Evolutionary conservation across 495 filamentous ascomycete species (phyloP), one percentile per base, ranked within the genome.

Genomic region (Xylaria intraflava): DNA sequence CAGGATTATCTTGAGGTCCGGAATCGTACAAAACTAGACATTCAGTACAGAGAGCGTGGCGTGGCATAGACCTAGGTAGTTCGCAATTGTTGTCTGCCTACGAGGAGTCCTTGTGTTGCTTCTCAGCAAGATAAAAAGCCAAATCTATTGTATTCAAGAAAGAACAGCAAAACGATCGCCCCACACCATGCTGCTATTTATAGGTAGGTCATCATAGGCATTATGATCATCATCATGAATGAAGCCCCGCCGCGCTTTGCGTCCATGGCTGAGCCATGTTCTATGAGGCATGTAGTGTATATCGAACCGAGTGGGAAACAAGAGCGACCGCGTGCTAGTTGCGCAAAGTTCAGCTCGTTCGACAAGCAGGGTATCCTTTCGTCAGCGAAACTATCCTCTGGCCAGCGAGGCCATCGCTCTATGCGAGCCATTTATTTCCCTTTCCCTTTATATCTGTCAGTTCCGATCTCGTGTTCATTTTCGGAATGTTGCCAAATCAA

Each of bases 211-310:
- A 52, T 60, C 57, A 41, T 65, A 23, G 46, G 56, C 56, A 22
- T 60, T 23, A 42, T 62, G 49, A 45, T 59, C 57, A 55, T 63
- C 31, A 50, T 46, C 39, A 31, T 46, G 38, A 48, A 16, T 42
- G 16, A 27, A 36, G 36, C 42, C 36, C 29, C 31, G 11, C 26
- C 43, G 29, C 30, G 30, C 6, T 26, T 24, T 44, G 8, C 41
- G 29, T 29, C 41, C 39, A 27, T 48, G 35, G 35, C 36, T 22
- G 26, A n/a, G 42, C 44, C 16, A 35, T 19, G 24, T 10, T 40
- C 35, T 42, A 55, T 48, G 43, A 42, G 36, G 52, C n/a, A 17
- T 19, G 11, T 38, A 38, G 31, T 29, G 27, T 46, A 53, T 38
- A 46, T 53, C 31, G 43, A 31, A 46, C 31, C 46, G 46, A 4